Percentiles rank a stretch among this genome's conserved stretches.
Evolutionary conservation across 495 filamentous ascomycete genomes (phyloP).

Genomic region (Penicillium goetzii): DNA sequence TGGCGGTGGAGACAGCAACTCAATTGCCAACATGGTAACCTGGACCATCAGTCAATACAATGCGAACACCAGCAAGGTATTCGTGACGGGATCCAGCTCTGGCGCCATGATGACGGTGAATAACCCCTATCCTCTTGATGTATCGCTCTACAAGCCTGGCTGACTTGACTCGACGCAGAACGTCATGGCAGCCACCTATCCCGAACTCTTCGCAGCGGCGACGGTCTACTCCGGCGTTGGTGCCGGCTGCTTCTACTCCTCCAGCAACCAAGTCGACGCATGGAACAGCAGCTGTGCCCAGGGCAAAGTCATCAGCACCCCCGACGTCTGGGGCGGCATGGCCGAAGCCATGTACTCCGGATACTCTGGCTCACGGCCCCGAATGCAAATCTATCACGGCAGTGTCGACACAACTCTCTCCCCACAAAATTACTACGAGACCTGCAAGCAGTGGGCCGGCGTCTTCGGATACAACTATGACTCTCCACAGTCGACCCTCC

Average conservation of each 20-base stretch:
- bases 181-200: slow-evolving; percentile 8
- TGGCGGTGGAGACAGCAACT: slow-evolving; percentile 4
- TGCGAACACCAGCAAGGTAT: slow-evolving; percentile 2
- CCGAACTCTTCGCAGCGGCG: not conserved
- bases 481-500: not conserved
- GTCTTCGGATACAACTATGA: slow-evolving; percentile 9
- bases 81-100: slow-evolving; percentile 6
- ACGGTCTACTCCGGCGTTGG: slow-evolving; percentile 1
- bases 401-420: slow-evolving; percentile 1
- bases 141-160: not conserved
- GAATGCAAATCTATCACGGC: slow-evolving; percentile 10
- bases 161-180: not conserved
- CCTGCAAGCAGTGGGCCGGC: slow-evolving; percentile 8
- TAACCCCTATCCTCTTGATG: not conserved
- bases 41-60: slow-evolving; percentile 9
- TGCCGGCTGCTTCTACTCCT: slow-evolving; percentile 8
- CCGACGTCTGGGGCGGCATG: not conserved
- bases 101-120: slow-evolving; percentile 5
- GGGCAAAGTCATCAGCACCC: not conserved
- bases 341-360: slow-evolving; percentile 3
- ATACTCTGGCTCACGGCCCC: slow-evolving; percentile 5
- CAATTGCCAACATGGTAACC: slow-evolving; percentile 7
- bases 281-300: slow-evolving; percentile 7
- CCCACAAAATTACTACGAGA: slow-evolving; percentile 5
- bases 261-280: slow-evolving; percentile 6